Evolutionary conservation across 2,329 filamentous ascomycete species (phyloP), one percentile per base, ranked within the genome.

Genomic region (Pseudogymnoascus sp.): DNA sequence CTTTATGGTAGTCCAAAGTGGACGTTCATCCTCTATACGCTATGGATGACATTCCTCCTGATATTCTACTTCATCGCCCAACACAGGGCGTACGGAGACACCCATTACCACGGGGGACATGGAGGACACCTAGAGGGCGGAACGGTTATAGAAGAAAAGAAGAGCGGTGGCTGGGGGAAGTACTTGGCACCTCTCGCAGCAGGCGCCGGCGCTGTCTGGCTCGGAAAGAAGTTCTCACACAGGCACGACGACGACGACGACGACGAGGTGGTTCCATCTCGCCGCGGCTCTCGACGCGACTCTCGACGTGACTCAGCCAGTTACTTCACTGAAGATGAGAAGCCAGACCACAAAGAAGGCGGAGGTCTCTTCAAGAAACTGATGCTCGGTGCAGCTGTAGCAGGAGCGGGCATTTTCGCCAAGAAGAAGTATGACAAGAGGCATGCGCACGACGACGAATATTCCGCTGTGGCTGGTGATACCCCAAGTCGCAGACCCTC

Each of bases 1-100:
- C 80, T 99, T 1, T 99, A 97, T 71, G 94, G 94, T 5, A 96
- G 92, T 31, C 93, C 94, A 4, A 85, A 88, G 70, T 84, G 83
- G 38, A 81, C 92, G 3, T 99, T 97, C 73, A 86, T 99, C 61
- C 79, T 97, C 3, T 99, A 89, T 71, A 83, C 92, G 0, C 66
- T 97, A 0, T 93, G 88, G 80, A 88, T 89, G 73, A 84, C 85
- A 28, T 80, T 89, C 16, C 77, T 97, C 35, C 68, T 97, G 14
- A 70, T 92, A 1, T 67, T 85, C 12, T 97, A 92, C 75, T 95
- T 97, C 70, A 79, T 93, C 63, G 90, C 74, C 80, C 84, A 53
- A 74, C 87, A 77, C 75, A 37, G 83, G 83, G 35, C 82, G 38
- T 53, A 12, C 64, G 66, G 37, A 37, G 56, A 60, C 12, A 40